Evolutionary conservation across 208 protist genomes (phyloP), one percentile per base, ranked within the genome.

Genomic region (Leishmania tarentolae): DNA sequence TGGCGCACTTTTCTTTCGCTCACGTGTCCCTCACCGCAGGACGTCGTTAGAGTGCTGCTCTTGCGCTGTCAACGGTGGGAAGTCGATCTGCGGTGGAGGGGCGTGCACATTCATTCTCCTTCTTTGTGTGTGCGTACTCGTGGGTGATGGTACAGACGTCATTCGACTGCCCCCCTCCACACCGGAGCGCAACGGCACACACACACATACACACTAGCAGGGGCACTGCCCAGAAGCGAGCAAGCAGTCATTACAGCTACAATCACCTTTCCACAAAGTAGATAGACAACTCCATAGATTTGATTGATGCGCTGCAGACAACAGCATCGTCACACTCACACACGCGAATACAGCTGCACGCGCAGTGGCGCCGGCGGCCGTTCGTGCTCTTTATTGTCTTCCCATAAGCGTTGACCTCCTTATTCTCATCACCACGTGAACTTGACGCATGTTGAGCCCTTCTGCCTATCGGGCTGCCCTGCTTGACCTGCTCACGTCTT

Each of bases 391-490:
- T 42, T 24, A 11, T 28, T 50, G 42, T 17, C 21, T 52, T 53
- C 9, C 15, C 24, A 44, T 37, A 21, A 52, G 44, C 28, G 15
- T 72, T 21, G 21, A 72, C 21, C 44, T 63, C 5, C 66, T 53
- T 74, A 46, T 42, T 47, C 15, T 74, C 40, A 6, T 44, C 28
- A 56, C 19, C 42, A 35, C 44, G 24, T 3, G 69, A 46, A 5
- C 40, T 61, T 35, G 17, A n/a, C 73, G 42, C 37, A 82, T 81
- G 69, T 40, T 90, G 61, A 76, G 82, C 40, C 88, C 88, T 13
- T 75, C 83, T 8, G 81, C 75, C 31, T 91, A 92, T 50, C 76
- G 84, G 9, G 79, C 88, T 7, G 83, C 91, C 0, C 84, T 92
- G 56, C 75, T 90, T 6, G 89, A 92, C 40, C 83, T 83, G 68